These are phyloP conservation scores for Purpureocillium lavendulum DNA, from an alignment of 2,329 filamentous ascomycete genomes.

Conservation along the genomic window DNA sequence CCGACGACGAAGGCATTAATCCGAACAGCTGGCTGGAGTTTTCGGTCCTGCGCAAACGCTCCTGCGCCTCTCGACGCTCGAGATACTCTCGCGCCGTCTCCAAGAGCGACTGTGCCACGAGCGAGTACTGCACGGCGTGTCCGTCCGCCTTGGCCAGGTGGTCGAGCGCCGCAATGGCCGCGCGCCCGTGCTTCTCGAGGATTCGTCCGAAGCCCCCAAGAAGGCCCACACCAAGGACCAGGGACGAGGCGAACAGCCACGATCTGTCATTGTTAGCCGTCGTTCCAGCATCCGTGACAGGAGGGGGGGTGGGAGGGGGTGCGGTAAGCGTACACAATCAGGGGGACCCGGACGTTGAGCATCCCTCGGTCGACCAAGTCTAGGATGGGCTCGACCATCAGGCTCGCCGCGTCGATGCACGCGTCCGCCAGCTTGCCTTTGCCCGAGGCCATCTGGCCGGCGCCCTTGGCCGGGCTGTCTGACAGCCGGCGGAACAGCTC, in stretches of 20 bases:
- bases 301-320: not conserved
- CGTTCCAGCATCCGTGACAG: not conserved
- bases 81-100: slow-evolving; percentile 36
- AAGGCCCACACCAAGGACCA: slow-evolving; percentile 42
- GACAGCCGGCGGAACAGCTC: slow-evolving; percentile 39
- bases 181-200: slow-evolving; percentile 39
- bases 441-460: slow-evolving; percentile 22
- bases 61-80: slow-evolving; percentile 36
- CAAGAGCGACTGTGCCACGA: slow-evolving; percentile 43
- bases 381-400: slow-evolving; percentile 42
- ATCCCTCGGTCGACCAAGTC: slow-evolving; percentile 32
- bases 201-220: slow-evolving; percentile 43
- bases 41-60: slow-evolving; percentile 37
- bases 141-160: slow-evolving; percentile 40
- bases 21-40: slow-evolving; percentile 45
- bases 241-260: slow-evolving; percentile 45
- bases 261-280: slow-evolving; percentile 24
- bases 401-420: slow-evolving; percentile 44
- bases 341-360: slow-evolving; percentile 36
- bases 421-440: slow-evolving; percentile 44
- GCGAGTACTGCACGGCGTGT: slow-evolving; percentile 43
- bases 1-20: slow-evolving; percentile 24
- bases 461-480: slow-evolving; percentile 15
- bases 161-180: slow-evolving; percentile 38
- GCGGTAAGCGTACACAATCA: slow-evolving; percentile 32